phyloP scores from a whole-genome alignment of 176 grass and related monocot genomes.

The Thalia dealbata region DNA sequence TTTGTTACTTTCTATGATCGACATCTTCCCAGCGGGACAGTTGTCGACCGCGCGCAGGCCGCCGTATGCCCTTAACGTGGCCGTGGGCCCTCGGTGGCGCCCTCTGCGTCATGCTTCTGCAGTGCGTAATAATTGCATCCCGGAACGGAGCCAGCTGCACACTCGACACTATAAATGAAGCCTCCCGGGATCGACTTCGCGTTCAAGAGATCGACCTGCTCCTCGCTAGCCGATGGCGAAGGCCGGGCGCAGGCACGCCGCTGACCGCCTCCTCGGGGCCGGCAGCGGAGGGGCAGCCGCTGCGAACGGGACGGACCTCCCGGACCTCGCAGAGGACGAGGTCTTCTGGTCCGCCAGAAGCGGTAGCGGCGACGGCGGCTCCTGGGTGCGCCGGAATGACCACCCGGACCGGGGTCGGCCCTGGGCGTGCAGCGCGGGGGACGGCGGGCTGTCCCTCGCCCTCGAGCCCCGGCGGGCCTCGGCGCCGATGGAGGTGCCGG shows the following conservation, averaged over 20 bases:
- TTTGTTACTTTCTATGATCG: neutral
- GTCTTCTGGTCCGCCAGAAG: neutral
- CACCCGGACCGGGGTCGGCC: too few relatives aligned
- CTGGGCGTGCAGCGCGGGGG: neutral
- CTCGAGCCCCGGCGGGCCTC: neutral
- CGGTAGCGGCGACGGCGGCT: neutral
- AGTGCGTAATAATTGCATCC: too few relatives aligned
- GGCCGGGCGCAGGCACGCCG: neutral
- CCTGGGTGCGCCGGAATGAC: too few relatives aligned
- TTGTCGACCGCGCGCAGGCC: neutral
- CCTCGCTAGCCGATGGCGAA: too few relatives aligned
- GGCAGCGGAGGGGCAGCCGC: neutral
- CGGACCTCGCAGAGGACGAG: conserved; percentile 9
- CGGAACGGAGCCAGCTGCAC: too few relatives aligned
- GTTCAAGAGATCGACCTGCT: too few relatives aligned
- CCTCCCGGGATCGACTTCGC: neutral
- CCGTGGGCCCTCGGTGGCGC: too few relatives aligned
- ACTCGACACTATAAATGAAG: neutral
- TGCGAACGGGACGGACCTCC: neutral
- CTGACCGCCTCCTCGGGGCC: conserved; percentile 3
- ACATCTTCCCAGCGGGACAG: neutral
- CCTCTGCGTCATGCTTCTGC: too few relatives aligned
- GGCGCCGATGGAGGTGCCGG: conserved; percentile 13
- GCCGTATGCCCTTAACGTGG: neutral
- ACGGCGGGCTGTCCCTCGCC: conserved; percentile 9